Evolutionary conservation across 1,139 yeast species (phyloP).

Genomic region (Debaryomycetaceae sp.): DNA sequence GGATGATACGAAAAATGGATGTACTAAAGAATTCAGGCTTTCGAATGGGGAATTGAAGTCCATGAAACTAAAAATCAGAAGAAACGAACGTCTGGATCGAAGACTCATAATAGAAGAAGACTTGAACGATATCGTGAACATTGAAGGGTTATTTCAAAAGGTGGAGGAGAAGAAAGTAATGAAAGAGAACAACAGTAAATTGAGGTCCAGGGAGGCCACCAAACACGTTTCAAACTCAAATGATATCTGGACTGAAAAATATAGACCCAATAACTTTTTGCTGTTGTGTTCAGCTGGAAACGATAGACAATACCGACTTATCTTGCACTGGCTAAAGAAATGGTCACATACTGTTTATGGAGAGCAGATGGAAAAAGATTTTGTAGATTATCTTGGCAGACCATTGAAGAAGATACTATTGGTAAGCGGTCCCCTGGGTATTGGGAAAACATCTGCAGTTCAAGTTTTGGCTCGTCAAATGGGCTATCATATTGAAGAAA

Average conservation of each 20-base stretch:
- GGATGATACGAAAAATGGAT: too few relatives aligned
- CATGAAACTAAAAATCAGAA: not conserved
- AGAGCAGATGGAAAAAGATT: slow-evolving; percentile 20
- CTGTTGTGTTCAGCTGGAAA: slow-evolving; percentile 70
- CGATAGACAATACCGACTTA: slow-evolving; percentile 68
- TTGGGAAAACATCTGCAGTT: slow-evolving; percentile 91
- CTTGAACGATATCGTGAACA: slow-evolving; percentile 16
- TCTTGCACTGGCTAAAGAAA: slow-evolving; percentile 75
- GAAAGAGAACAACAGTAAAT: slow-evolving; percentile 16
- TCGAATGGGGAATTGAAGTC: not conserved
- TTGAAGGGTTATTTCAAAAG: slow-evolving; percentile 28
- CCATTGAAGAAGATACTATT: slow-evolving; percentile 70
- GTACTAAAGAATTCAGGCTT: not conserved
- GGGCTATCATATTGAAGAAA: slow-evolving; percentile 77
- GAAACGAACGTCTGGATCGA: not conserved
- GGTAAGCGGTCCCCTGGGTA: slow-evolving; percentile 90
- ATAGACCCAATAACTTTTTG: slow-evolving; percentile 70
- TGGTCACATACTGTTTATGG: slow-evolving; percentile 76
- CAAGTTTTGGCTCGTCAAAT: slow-evolving; percentile 81
- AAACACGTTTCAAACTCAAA: slow-evolving; percentile 3
- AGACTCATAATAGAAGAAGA: slow-evolving; percentile 5
- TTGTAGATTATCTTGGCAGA: slow-evolving; percentile 57
- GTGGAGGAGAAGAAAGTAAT: slow-evolving; percentile 23
- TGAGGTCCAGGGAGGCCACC: slow-evolving; percentile 2
- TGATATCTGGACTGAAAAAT: slow-evolving; percentile 74